Conservation (phyloP, 129 eudicot genomes). For the Chrysanthemum seticuspe region DNA sequence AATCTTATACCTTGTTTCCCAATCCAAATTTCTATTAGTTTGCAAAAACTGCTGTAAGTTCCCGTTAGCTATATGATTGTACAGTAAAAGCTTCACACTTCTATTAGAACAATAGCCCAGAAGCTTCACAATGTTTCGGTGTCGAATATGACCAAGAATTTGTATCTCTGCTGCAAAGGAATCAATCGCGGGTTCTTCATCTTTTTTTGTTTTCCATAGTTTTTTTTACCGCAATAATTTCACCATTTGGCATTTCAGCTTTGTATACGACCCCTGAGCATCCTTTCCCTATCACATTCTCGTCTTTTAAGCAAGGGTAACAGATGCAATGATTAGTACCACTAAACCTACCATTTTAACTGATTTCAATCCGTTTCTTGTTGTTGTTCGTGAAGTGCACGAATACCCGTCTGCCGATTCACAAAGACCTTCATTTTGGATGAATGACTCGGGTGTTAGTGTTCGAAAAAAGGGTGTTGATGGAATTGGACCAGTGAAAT, state of each 20-base stretch:
- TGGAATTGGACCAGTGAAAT: slow-evolving; percentile 91
- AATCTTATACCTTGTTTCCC: slow-evolving; percentile 92
- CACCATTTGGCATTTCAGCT: slow-evolving; percentile 94
- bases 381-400: slow-evolving; percentile 49
- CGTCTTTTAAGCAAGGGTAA: slow-evolving; percentile 93
- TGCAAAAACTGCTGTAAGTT: slow-evolving; percentile 44
- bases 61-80: slow-evolving; percentile 45
- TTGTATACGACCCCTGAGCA: slow-evolving; percentile 89
- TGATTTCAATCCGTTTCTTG: slow-evolving; percentile 42
- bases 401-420: slow-evolving; percentile 71
- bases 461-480: slow-evolving; percentile 80
- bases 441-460: slow-evolving; percentile 62
- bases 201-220: slow-evolving; percentile 89
- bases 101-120: slow-evolving; percentile 40
- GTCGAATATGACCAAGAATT: too few species aligned
- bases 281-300: slow-evolving; percentile 88
- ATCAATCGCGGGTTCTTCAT: slow-evolving; percentile 62
- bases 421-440: slow-evolving; percentile 66
- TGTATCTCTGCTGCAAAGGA: too few species aligned
- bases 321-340: slow-evolving; percentile 47
- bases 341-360: slow-evolving; percentile 59
- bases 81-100: slow-evolving; percentile 32
- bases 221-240: slow-evolving; percentile 85
- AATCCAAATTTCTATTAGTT: slow-evolving; percentile 60
- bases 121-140: too few species aligned